Evolutionary conservation across 2,329 filamentous ascomycete species (phyloP).

Genomic region (Trichoderma koningiopsis): DNA sequence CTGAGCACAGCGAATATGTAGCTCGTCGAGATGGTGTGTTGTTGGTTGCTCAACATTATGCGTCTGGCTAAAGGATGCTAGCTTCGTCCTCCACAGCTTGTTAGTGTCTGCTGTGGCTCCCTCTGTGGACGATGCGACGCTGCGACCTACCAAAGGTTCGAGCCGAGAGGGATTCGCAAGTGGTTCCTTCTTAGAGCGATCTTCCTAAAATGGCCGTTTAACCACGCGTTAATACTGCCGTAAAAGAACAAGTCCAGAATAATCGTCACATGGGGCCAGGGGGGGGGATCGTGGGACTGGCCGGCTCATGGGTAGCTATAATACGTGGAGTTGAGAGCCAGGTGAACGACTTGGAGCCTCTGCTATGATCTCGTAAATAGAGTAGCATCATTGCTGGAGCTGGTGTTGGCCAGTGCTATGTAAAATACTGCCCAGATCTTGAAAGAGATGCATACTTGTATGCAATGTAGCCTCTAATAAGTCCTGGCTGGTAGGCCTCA

Average conservation of each 20-base stretch:
- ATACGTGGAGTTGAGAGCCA: not conserved
- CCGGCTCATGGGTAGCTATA: not conserved
- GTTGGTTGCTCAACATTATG: constrained; percentile 22
- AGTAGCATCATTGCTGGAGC: not conserved
- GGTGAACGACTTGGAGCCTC: not conserved
- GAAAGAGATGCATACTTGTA: not conserved
- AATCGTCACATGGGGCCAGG: not conserved
- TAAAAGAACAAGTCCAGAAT: not conserved
- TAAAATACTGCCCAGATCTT: not conserved
- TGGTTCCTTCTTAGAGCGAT: not conserved
- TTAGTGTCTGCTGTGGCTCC: not conserved
- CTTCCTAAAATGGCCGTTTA: constrained; percentile 13
- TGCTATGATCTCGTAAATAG: not conserved
- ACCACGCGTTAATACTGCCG: constrained; percentile 7
- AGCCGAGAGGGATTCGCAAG: not conserved
- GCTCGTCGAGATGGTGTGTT: constrained; percentile 23
- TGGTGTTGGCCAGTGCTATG: not conserved
- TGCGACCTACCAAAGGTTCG: constrained; percentile 13
- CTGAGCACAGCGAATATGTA: constrained; percentile 4
- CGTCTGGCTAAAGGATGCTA: constrained; percentile 14
- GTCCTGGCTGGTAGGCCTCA: not conserved
- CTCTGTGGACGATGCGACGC: constrained; percentile 5
- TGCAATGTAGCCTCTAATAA: not conserved
- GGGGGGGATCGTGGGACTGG: constrained; percentile 4
- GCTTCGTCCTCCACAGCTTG: constrained; percentile 3